Evolutionary conservation across 2,329 filamentous ascomycete species (phyloP), one percentile per base, ranked within the genome.

Genomic region (Colletotrichum sp.): DNA sequence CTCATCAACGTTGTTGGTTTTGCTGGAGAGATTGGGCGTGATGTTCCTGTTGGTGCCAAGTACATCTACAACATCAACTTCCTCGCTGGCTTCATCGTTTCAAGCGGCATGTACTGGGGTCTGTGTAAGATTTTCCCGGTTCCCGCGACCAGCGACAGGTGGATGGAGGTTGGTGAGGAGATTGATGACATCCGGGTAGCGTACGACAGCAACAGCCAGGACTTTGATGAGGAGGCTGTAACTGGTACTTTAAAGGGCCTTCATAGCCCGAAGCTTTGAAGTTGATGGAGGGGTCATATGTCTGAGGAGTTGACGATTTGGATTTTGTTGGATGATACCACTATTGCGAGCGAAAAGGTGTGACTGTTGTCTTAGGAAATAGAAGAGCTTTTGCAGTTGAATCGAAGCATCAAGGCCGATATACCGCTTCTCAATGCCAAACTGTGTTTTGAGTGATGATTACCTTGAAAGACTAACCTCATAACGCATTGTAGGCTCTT

Each of bases 51-150:
- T 8, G 96, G 94, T 1, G 96, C 96, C 3, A 92, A 90, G 1
- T 97, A 97, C 81, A 92, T 98, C 75, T 98, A 98, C 87, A 94
- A 96, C 78, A 81, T 98, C 79, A 98, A 98, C 84, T 98, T 96
- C 87, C 97, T 98, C 83, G 90, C 91, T 58, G 96, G 96, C 0
- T 96, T 98, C 82, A 87, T 95, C 62, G 90, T 97, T 13, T 91
- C 95, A 0, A 87, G 87, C 1, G 81, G 78, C 0, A 85, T 93
- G 9, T 98, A 98, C 85, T 97, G 91, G 86, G 70, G 83, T 0
- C 87, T 98, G 2, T 96, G 93, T 83, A 90, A 86, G 73, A 38
- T 96, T 30, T 94, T 85, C 77, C 95, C 95, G 0, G 85, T 98
- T 0, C 93, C 94, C 0, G 95, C 94, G 1, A 93, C 90, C 6